A percentile compares a stretch with the other conserved stretches of the same genome.
Conservation (phyloP, 164 flowering plant species). For the Stephania yunnanensis region DNA sequence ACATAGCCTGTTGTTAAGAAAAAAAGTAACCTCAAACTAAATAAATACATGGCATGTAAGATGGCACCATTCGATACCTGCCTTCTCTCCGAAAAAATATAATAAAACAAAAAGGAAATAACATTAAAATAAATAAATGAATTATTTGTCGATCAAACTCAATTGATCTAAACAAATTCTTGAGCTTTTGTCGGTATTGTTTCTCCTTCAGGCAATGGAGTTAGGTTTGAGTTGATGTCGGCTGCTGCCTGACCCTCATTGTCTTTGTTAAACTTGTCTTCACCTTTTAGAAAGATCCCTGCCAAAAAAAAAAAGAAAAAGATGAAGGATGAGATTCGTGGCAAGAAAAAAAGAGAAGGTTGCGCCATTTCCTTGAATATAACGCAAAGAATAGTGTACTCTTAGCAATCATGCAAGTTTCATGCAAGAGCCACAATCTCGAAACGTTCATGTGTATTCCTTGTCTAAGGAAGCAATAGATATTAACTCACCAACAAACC, state of each 20-base stretch:
- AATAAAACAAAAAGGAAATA: too few species aligned
- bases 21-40: too few species aligned
- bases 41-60: too few species aligned
- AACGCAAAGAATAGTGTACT: not conserved
- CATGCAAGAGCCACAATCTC: too few species aligned
- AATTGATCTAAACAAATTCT: conserved; percentile 11
- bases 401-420: not conserved
- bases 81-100: too few species aligned
- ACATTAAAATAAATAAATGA: too few species aligned
- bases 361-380: not conserved
- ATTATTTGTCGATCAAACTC: not conserved
- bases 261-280: conserved; percentile 57
- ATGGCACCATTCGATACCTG: too few species aligned
- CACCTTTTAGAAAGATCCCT: conserved; percentile 61
- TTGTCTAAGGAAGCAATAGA: not conserved
- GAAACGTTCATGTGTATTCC: not conserved
- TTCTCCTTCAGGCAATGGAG: conserved; percentile 41
- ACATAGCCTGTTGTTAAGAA: too few species aligned
- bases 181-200: conserved; percentile 13
- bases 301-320: conserved; percentile 13
- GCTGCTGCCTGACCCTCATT: conserved; percentile 20
- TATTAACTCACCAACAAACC: conserved; percentile 57
- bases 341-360: not conserved
- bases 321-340: not conserved
- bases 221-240: conserved; percentile 26